Percentiles rank a stretch among this genome's conserved stretches.
Evolutionary conservation across 2,329 filamentous ascomycete genomes (phyloP).

Genomic region (Sarocladium oryzae): DNA sequence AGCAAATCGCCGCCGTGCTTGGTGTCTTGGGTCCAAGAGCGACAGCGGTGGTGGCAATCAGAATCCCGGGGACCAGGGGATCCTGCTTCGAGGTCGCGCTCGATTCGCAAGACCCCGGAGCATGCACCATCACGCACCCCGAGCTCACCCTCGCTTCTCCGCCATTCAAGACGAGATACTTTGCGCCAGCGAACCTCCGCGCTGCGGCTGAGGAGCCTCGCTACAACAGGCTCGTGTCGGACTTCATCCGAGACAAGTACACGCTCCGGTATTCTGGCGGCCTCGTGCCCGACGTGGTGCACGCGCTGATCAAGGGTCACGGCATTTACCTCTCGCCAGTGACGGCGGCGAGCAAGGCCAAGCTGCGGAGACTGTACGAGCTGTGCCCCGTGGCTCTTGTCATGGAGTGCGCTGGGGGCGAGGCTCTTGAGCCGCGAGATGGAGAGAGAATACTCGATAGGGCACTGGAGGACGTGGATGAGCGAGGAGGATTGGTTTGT

Average conservation of each 20-base stretch:
- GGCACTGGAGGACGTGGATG: constrained; percentile 35
- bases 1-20: constrained; percentile 43
- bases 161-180: constrained; percentile 47
- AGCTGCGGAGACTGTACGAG: constrained; percentile 54
- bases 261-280: constrained; percentile 56
- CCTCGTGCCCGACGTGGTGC: constrained; percentile 54
- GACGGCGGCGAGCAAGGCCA: constrained; percentile 43
- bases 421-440: constrained; percentile 42
- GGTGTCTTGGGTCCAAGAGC: constrained; percentile 50
- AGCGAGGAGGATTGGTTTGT: constrained; percentile 43
- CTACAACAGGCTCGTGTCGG: constrained; percentile 43
- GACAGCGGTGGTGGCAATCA: constrained; percentile 48
- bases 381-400: constrained; percentile 53
- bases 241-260: constrained; percentile 46
- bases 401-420: constrained; percentile 53
- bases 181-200: constrained; percentile 56
- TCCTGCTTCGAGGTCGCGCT: constrained; percentile 46
- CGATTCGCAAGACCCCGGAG: constrained; percentile 14
- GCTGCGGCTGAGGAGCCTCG: constrained; percentile 42
- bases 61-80: constrained; percentile 31
- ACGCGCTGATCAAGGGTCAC: constrained; percentile 54
- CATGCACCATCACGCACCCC: constrained; percentile 33
- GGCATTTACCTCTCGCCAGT: constrained; percentile 56
- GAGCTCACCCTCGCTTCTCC: constrained; percentile 29
- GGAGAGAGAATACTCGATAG: constrained; percentile 35